Evolutionary conservation across 208 protist genomes (phyloP).

Genomic region (Leishmania guyanensis): DNA sequence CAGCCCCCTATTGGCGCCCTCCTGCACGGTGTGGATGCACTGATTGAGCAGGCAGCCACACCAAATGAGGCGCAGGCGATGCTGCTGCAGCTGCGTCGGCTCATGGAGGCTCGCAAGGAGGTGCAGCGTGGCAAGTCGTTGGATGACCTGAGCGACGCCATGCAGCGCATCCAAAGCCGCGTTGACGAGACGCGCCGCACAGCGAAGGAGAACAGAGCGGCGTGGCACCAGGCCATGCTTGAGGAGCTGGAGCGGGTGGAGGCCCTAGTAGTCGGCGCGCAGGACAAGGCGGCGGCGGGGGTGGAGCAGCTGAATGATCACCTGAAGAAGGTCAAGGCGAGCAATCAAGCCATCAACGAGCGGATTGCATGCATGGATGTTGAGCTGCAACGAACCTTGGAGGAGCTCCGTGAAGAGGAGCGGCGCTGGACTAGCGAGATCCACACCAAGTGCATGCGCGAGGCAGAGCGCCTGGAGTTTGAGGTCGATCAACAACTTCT

Average conservation of each 20-base stretch:
- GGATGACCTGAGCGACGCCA: slow-evolving; percentile 48
- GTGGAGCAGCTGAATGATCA: slow-evolving; percentile 79
- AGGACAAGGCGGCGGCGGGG: slow-evolving; percentile 52
- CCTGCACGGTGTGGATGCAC: slow-evolving; percentile 44
- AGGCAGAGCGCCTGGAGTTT: slow-evolving; percentile 44
- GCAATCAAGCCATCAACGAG: slow-evolving; percentile 78
- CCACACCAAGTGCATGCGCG: slow-evolving; percentile 33
- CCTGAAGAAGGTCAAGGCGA: slow-evolving; percentile 62
- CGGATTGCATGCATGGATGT: slow-evolving; percentile 81
- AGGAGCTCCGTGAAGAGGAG: slow-evolving; percentile 64
- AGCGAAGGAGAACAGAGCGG: slow-evolving; percentile 36
- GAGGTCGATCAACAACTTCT: slow-evolving; percentile 43
- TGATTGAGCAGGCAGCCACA: slow-evolving; percentile 25
- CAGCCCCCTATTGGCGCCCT: slow-evolving; percentile 30
- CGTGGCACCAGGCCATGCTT: slow-evolving; percentile 39
- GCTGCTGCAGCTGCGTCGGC: slow-evolving; percentile 59
- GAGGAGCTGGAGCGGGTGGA: slow-evolving; percentile 58
- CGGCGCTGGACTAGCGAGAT: slow-evolving; percentile 33
- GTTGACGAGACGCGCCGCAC: slow-evolving; percentile 65
- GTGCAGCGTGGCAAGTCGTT: slow-evolving; percentile 41
- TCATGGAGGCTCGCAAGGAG: slow-evolving; percentile 64
- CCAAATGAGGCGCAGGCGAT: slow-evolving; percentile 47
- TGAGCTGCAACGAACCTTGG: slow-evolving; percentile 69
- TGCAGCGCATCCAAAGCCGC: slow-evolving; percentile 61
- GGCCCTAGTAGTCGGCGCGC: slow-evolving; percentile 41